A percentile compares a stretch with the other conserved stretches of the same genome.
Conservation (phyloP, 345 rosid species). For the Leavenworthia alabamica region DNA sequence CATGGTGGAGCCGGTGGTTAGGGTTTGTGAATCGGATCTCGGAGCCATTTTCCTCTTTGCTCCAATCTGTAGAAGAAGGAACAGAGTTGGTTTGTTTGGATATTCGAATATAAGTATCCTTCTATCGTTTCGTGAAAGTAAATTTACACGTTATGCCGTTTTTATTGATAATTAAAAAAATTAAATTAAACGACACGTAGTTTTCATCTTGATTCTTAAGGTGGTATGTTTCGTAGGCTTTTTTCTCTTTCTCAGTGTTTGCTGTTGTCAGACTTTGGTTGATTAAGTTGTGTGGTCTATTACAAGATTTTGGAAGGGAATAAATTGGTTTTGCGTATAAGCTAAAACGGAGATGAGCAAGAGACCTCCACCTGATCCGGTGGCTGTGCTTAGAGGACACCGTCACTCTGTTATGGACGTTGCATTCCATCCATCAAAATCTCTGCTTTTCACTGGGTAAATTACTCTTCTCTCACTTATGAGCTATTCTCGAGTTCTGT, state of each 20-base stretch:
- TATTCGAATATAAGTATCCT: not conserved
- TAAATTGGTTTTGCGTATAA: not conserved
- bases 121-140: not conserved
- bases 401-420: conserved; percentile 83
- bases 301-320: not conserved
- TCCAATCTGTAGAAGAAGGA: too few relatives aligned
- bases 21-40: conserved; percentile 20
- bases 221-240: too few relatives aligned
- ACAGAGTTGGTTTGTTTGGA: conserved; percentile 9
- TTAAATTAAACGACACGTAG: not conserved
- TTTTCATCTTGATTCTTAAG: not conserved
- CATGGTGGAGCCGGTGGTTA: not conserved
- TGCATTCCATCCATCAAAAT: conserved; percentile 62
- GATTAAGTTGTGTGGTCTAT: not conserved
- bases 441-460: conserved; percentile 76
- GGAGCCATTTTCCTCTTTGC: conserved; percentile 28
- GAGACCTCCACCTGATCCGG: conserved; percentile 79
- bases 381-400: conserved; percentile 73
- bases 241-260: not conserved
- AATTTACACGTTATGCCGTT: conserved; percentile 10
- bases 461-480: not conserved
- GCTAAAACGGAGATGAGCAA: conserved; percentile 43
- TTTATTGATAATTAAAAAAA: not conserved
- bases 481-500: not conserved
- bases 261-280: not conserved